Evolutionary conservation across 2,329 filamentous ascomycete species (phyloP).

Genomic region (Trichophyton simii): DNA sequence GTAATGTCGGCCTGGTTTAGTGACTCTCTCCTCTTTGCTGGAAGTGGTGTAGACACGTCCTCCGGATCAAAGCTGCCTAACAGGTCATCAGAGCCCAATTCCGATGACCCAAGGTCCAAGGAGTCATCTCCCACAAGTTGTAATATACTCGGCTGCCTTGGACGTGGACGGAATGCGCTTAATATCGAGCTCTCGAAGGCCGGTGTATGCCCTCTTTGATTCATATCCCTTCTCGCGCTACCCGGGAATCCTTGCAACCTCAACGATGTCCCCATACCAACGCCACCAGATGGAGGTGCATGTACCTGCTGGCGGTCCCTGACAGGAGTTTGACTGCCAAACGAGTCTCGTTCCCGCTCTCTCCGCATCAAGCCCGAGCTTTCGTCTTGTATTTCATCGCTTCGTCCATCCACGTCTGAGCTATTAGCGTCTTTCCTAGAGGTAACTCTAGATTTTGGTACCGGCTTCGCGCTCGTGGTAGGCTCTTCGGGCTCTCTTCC

Average conservation of each 20-base stretch:
- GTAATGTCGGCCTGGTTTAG: slow-evolving; percentile 8
- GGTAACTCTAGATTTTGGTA: neutral
- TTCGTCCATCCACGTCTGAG: neutral
- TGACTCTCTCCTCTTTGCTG: slow-evolving; percentile 24
- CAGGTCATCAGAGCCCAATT: slow-evolving; percentile 26
- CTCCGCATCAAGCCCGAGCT: neutral
- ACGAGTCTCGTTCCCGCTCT: neutral
- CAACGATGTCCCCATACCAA: neutral
- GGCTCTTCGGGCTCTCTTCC: too few species aligned
- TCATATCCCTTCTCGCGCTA: slow-evolving; percentile 16
- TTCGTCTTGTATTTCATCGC: neutral
- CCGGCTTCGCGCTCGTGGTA: neutral
- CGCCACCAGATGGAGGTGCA: neutral
- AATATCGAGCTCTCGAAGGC: slow-evolving; percentile 32
- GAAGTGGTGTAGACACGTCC: slow-evolving; percentile 35
- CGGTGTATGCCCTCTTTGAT: slow-evolving; percentile 21
- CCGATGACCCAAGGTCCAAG: slow-evolving; percentile 15
- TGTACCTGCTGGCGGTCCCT: neutral
- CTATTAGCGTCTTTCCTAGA: neutral
- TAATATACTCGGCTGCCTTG: slow-evolving; percentile 34
- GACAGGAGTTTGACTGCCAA: neutral
- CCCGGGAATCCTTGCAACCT: neutral
- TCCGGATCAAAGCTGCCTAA: slow-evolving; percentile 32
- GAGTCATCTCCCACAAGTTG: slow-evolving; percentile 34
- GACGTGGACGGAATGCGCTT: slow-evolving; percentile 33